Conservation (phyloP, 2,329 filamentous ascomycete genomes). For the Colletotrichum sp. region DNA sequence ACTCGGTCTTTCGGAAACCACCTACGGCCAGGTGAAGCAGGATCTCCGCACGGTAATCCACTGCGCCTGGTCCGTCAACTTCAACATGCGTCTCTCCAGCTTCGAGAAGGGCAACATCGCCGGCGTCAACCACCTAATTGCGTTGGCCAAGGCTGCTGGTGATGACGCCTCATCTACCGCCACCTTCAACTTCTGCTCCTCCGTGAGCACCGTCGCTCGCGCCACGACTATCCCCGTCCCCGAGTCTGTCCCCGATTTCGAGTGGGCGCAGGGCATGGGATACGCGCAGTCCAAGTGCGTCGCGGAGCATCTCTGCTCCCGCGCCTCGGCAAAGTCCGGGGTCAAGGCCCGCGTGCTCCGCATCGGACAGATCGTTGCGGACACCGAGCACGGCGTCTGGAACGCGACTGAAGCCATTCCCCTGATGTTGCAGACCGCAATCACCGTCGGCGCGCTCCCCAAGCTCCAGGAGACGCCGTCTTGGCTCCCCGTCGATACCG, state of each 20-base stretch:
- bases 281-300: constrained; percentile 49
- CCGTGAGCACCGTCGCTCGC: constrained; percentile 47
- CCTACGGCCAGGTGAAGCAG: constrained; percentile 30
- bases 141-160: constrained; percentile 30
- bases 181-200: constrained; percentile 56
- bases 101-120: constrained; percentile 54
- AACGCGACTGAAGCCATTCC: constrained; percentile 57
- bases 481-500: constrained; percentile 52
- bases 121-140: constrained; percentile 48
- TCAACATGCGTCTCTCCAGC: constrained; percentile 55
- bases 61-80: constrained; percentile 61
- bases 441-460: constrained; percentile 49
- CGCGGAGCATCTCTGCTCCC: constrained; percentile 40
- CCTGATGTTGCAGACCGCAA: constrained; percentile 52
- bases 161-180: constrained; percentile 18
- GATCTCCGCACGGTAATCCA: constrained; percentile 51
- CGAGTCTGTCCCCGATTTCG: constrained; percentile 39
- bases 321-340: constrained; percentile 34
- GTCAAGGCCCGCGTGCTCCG: constrained; percentile 43
- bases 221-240: constrained; percentile 33
- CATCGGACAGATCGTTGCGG: constrained; percentile 57
- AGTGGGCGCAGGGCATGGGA: constrained; percentile 45
- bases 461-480: constrained; percentile 46
- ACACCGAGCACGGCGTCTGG: constrained; percentile 53
- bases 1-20: constrained; percentile 40